Conservation (phyloP, 768 basidiomycete species). For the Roridomyces roridus region DNA sequence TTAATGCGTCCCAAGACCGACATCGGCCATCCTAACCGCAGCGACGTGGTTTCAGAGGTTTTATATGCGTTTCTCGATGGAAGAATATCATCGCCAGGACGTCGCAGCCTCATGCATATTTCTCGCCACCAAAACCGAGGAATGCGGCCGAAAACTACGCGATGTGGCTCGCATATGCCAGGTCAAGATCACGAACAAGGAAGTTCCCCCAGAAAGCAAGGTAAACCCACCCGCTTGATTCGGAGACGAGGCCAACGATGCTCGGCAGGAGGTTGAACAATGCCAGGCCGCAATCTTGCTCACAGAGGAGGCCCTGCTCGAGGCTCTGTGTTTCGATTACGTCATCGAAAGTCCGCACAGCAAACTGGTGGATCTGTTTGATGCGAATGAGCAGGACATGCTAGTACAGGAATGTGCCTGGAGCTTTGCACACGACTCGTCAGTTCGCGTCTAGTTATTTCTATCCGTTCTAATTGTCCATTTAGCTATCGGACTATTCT, state of each 20-base stretch:
- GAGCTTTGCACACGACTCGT: slow-evolving; percentile 92
- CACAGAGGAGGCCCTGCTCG: slow-evolving; percentile 80
- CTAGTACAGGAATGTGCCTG: slow-evolving; percentile 78
- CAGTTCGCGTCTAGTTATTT: slow-evolving; percentile 31
- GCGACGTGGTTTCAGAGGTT: slow-evolving; percentile 93
- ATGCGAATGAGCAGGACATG: slow-evolving; percentile 52
- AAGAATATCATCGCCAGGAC: slow-evolving; percentile 84
- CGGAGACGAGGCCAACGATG: neutral
- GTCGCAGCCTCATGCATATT: slow-evolving; percentile 88
- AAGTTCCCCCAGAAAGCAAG: slow-evolving; percentile 69
- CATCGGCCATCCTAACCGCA: slow-evolving; percentile 84
- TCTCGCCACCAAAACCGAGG: slow-evolving; percentile 90
- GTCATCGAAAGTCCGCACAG: slow-evolving; percentile 79
- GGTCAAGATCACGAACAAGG: slow-evolving; percentile 65
- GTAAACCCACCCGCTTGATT: slow-evolving; percentile 39
- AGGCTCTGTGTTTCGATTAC: slow-evolving; percentile 88
- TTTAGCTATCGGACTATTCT: slow-evolving; percentile 79
- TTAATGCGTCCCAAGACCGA: slow-evolving; percentile 56
- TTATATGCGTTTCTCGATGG: slow-evolving; percentile 86
- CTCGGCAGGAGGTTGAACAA: slow-evolving; percentile 72
- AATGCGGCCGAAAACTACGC: slow-evolving; percentile 85
- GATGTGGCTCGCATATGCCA: slow-evolving; percentile 81
- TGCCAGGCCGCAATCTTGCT: slow-evolving; percentile 71
- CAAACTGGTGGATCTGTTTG: slow-evolving; percentile 75
- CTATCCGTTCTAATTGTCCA: slow-evolving; percentile 3